These are phyloP conservation scores for Pseudogymnoascus sp. DNA, from an alignment of 2,329 filamentous ascomycete genomes.

Conservation along the genomic window DNA sequence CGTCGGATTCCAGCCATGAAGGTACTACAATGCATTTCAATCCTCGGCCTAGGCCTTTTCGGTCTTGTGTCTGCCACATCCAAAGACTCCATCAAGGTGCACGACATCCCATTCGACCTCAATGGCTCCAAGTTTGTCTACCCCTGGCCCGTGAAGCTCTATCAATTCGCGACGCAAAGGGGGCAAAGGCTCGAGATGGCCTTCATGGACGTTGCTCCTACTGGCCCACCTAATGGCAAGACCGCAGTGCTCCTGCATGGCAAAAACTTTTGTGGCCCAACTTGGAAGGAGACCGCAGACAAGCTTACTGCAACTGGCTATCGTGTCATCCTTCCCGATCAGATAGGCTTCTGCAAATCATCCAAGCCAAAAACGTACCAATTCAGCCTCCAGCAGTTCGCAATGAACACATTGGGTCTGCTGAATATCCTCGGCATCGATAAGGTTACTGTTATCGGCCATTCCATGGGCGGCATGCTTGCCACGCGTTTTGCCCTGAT, in stretches of 20 bases:
- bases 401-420: constrained; percentile 42
- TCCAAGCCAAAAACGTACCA: constrained; percentile 43
- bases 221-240: constrained; percentile 21
- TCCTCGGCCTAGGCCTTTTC: background rate
- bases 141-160: constrained; percentile 42
- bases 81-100: constrained; percentile 22
- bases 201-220: constrained; percentile 44
- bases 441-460: constrained; percentile 41
- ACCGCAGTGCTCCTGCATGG: constrained; percentile 40
- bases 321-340: constrained; percentile 45
- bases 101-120: background rate
- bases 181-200: constrained; percentile 43
- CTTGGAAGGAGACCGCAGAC: constrained; percentile 42
- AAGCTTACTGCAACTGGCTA: constrained; percentile 37
- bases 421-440: constrained; percentile 36
- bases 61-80: background rate
- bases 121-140: constrained; percentile 27
- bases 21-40: background rate
- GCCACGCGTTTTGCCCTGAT: constrained; percentile 43
- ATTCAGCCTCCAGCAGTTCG: constrained; percentile 44
- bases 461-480: constrained; percentile 49
- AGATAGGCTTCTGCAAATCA: constrained; percentile 51
- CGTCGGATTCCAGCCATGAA: background rate
- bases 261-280: constrained; percentile 48
- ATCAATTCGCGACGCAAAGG: constrained; percentile 39